A percentile compares a stretch with the other conserved stretches of the same genome.
Evolutionary conservation across 108 stramenopile species (phyloP).

Genomic region (Fistulifera solaris): DNA sequence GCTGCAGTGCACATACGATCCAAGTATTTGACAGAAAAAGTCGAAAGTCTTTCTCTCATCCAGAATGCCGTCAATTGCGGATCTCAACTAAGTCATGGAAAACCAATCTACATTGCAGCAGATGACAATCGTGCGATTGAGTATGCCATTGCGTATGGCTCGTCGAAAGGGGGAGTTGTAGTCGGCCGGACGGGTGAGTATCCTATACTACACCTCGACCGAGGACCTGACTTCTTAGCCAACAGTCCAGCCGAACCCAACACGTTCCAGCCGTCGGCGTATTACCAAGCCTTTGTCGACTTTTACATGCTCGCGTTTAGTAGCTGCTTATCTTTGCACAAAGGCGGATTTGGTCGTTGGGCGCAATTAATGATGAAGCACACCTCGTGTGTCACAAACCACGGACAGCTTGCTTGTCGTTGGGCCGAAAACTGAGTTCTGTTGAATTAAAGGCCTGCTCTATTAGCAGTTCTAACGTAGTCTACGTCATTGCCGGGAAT

Average conservation of each 20-base stretch:
- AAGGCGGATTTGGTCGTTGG: constrained; percentile 33
- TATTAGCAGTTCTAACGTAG: too few species aligned
- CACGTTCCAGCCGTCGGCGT: constrained; percentile 16
- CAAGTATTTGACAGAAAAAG: constrained; percentile 13
- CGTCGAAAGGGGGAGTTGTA: constrained; percentile 7
- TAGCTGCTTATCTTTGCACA: constrained; percentile 23
- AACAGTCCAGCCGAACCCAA: neutral
- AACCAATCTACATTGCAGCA: constrained; percentile 25
- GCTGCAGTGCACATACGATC: constrained; percentile 34
- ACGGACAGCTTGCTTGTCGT: constrained; percentile 3
- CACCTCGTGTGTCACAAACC: constrained; percentile 12
- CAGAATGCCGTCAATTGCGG: constrained; percentile 34
- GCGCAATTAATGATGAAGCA: constrained; percentile 25
- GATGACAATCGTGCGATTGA: constrained; percentile 16
- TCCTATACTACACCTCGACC: constrained; percentile 27
- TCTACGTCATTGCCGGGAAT: too few species aligned
- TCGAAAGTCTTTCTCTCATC: constrained; percentile 1
- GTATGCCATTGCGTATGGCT: constrained; percentile 7
- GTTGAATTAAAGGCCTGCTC: too few species aligned
- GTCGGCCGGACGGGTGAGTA: constrained; percentile 8
- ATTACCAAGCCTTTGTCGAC: constrained; percentile 39
- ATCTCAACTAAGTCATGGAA: constrained; percentile 12
- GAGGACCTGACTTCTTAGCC: constrained; percentile 9
- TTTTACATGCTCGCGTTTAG: constrained; percentile 32
- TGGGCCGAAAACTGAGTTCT: too few species aligned